Base-by-base conservation (phyloP, 495 filamentous ascomycete genomes). In the Podospora pseudopauciseta region DNA sequence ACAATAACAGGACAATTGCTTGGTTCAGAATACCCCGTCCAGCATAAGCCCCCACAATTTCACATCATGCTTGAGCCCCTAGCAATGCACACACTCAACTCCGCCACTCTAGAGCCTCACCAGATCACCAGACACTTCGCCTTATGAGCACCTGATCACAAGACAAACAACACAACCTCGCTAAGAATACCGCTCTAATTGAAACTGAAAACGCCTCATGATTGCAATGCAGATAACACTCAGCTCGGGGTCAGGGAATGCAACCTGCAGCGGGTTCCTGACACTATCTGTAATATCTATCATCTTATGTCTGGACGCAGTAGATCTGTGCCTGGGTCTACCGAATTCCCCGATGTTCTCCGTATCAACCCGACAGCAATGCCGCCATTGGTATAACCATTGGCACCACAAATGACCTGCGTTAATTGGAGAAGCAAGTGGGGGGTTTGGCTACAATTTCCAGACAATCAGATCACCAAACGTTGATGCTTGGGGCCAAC, bases 371-470 rank as follows among this genome's bases (percentile, higher is more conserved):
- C 55, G 55, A 58, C 9, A 49, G 39, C 39, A 49, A 49, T 58
- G n/a, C 55, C 55, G n/a, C 55, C 6, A 58, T 58, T 56, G 54
- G 19, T 18, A 56, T 20, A 56, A 18, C 5, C 19, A 18, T 20
- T 58, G 39, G 55, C 23, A 58, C 55, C n/a, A 58, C n/a, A 23
- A 15, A 58, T 58, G 55, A 58, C 55, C 18, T 58, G 55, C 55
- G n/a, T 58, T 58, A 19, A 19, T 26, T 26, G 18, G 55, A 58
- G 55, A 58, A 19, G 55, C 7, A 58, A 20, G 55, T 58, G 55
- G 55, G 55, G 23, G 1, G 2, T 49, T 32, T 23, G 1, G 23
- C 23, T 23, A 23, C 23, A 57, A 57, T 57, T 18, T 23, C 54
- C 5, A 57, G 54, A 19, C 55, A 2, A 19, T 20, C 55, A 58